Conservation (phyloP, 2,329 filamentous ascomycete species). For the Daldinia eschscholtzii region DNA sequence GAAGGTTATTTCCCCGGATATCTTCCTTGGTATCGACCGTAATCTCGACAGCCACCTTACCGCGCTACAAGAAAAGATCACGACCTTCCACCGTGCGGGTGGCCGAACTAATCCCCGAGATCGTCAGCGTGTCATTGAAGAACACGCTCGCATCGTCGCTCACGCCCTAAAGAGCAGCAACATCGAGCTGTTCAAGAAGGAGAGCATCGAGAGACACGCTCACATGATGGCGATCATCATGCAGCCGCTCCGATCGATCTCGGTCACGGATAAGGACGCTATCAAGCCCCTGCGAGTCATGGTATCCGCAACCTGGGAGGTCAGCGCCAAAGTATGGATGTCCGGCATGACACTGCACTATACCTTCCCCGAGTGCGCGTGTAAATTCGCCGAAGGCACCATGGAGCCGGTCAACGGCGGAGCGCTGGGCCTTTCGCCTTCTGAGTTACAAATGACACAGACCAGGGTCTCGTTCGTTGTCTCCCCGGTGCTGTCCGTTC, state of each 20-base stretch:
- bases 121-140: constrained; percentile 49
- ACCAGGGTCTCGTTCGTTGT: constrained; percentile 50
- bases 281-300: constrained; percentile 44
- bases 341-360: constrained; percentile 51
- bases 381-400: constrained; percentile 45
- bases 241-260: constrained; percentile 45
- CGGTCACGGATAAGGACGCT: constrained; percentile 36
- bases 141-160: constrained; percentile 50
- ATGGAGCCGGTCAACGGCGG: constrained; percentile 49
- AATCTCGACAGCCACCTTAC: constrained; percentile 48
- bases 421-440: constrained; percentile 33
- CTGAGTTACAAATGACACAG: constrained; percentile 46
- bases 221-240: constrained; percentile 45
- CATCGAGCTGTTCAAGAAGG: constrained; percentile 40
- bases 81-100: constrained; percentile 15
- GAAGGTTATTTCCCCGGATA: constrained; percentile 47
- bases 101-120: constrained; percentile 23
- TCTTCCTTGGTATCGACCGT: constrained; percentile 49
- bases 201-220: constrained; percentile 43
- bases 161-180: constrained; percentile 37
- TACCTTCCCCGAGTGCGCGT: constrained; percentile 50
- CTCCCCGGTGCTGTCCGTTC: constrained; percentile 45
- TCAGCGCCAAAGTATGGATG: constrained; percentile 50
- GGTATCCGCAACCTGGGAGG: constrained; percentile 46
- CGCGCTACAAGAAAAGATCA: constrained; percentile 48